Evolutionary conservation across 345 rosid species (phyloP).

Genomic region (Salix brachista): DNA sequence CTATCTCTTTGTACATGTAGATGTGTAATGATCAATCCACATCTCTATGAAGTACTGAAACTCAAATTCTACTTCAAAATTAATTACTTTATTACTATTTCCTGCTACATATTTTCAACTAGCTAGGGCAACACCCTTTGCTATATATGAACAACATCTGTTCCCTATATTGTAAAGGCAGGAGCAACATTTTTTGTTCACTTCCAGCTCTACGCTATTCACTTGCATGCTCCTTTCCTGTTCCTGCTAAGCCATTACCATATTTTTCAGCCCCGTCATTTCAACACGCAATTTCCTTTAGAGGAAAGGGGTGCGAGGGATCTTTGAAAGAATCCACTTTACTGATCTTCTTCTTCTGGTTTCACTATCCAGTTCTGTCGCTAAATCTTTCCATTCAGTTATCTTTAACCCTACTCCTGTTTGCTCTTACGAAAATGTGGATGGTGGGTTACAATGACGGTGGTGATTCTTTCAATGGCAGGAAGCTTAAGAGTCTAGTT

Average conservation of each 20-base stretch:
- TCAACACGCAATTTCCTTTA: slow-evolving; percentile 8
- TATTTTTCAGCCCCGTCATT: slow-evolving; percentile 1
- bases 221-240: slow-evolving; percentile 20
- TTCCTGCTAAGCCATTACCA: slow-evolving; percentile 14
- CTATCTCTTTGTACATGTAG: background rate
- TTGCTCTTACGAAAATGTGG: slow-evolving; percentile 51
- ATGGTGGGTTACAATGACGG: slow-evolving; percentile 83
- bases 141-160: slow-evolving; percentile 24
- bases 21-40: slow-evolving; percentile 31
- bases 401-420: background rate
- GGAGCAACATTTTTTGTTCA: slow-evolving; percentile 4
- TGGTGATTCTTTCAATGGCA: slow-evolving; percentile 52
- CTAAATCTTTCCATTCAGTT: background rate
- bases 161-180: slow-evolving; percentile 13
- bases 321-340: background rate
- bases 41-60: slow-evolving; percentile 20
- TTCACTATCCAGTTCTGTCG: background rate
- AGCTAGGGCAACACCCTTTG: slow-evolving; percentile 4
- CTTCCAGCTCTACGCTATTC: slow-evolving; percentile 3
- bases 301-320: background rate
- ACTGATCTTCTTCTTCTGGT: background rate
- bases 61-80: background rate
- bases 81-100: background rate
- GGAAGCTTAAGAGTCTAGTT: slow-evolving; percentile 76
- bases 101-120: background rate